Conservation (phyloP, 2,329 filamentous ascomycete species). For the Clonostachys chloroleuca region DNA sequence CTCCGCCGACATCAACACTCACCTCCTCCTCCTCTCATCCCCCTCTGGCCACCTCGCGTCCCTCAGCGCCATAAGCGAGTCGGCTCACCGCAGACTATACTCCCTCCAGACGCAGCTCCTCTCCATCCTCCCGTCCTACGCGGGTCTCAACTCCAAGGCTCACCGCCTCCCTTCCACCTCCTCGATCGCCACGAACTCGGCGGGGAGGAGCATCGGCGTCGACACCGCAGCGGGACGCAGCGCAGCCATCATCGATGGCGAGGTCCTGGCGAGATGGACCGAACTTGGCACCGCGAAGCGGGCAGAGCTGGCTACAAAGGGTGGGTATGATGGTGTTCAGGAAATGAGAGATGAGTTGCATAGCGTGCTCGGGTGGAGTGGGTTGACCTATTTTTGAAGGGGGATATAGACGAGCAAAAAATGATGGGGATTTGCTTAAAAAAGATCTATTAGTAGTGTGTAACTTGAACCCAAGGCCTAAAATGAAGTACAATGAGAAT, state of each 20-base stretch:
- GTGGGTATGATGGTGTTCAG: slow-evolving; percentile 61
- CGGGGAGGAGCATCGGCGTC: slow-evolving; percentile 39
- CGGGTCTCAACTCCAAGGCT: slow-evolving; percentile 78
- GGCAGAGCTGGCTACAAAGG: slow-evolving; percentile 69
- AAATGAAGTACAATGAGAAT: no score
- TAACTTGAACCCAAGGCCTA: no score
- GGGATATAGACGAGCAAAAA: no score
- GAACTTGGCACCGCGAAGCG: slow-evolving; percentile 70
- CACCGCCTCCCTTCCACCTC: slow-evolving; percentile 50
- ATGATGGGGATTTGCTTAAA: no score
- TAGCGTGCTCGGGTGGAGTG: slow-evolving; percentile 56
- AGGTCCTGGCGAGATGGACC: slow-evolving; percentile 68
- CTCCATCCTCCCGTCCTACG: slow-evolving; percentile 70
- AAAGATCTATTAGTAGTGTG: no score
- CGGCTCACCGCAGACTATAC: slow-evolving; percentile 76
- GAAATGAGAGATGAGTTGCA: slow-evolving; percentile 69
- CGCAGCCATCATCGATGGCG: slow-evolving; percentile 74
- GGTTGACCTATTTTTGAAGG: slow-evolving; percentile 50
- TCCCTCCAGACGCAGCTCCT: slow-evolving; percentile 78
- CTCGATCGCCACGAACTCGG: slow-evolving; percentile 37
- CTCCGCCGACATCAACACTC: slow-evolving; percentile 41
- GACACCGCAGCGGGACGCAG: slow-evolving; percentile 57
- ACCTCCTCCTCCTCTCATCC: slow-evolving; percentile 64
- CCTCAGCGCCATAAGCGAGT: slow-evolving; percentile 73
- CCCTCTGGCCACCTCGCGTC: slow-evolving; percentile 73